Base-by-base conservation (phyloP, 345 rosid genomes). In the Noccaea bulbosa region DNA sequence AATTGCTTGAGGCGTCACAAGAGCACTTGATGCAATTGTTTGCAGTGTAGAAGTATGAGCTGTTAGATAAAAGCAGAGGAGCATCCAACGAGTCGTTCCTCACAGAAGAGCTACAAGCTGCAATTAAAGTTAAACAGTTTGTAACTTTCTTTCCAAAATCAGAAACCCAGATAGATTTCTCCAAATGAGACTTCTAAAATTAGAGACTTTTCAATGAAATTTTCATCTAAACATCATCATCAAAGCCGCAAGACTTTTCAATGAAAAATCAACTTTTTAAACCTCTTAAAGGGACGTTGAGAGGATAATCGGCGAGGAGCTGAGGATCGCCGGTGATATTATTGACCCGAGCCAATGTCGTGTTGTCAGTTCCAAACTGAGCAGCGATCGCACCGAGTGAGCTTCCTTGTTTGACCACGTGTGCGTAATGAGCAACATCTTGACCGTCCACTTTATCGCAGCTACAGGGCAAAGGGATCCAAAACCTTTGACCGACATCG, bases 41-140 rank as follows among this genome's bases (percentile, higher is more conserved):
- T 16, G 97, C 93, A 16, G 96, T 89, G 69, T 86, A 32, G 43
- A 37, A 39, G 46, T 86, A 87, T 7, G 91, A 77, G 39, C 77
- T 79, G 50, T 85, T 87, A 33, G 90, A 32, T 24, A 83, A 69
- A 59, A 81, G 90, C 57, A 87, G 48, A 7, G 80, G 54, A 51
- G 47, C 79, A 67, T 91, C 96, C 15, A 41, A 2, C 1, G 97
- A 91, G 58, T 76, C 75, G 4, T 15, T 54, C 50, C 62, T 72
- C 38, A 91, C 71, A 7, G 84, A 77, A 11, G 97, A 86, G 72
- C 77, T 82, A 60, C 97, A 91, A 56, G 88, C 97, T 91, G 95
- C 51, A 49, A 63, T 30, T 6, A 44, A 44, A 74, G 67, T 48
- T 38, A 0, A 3, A 54, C 34, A 62, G 59, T 61, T 33, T 14